These are phyloP conservation scores for Prunus mira DNA, from an alignment of 306 rosid species.

Conservation along the genomic window DNA sequence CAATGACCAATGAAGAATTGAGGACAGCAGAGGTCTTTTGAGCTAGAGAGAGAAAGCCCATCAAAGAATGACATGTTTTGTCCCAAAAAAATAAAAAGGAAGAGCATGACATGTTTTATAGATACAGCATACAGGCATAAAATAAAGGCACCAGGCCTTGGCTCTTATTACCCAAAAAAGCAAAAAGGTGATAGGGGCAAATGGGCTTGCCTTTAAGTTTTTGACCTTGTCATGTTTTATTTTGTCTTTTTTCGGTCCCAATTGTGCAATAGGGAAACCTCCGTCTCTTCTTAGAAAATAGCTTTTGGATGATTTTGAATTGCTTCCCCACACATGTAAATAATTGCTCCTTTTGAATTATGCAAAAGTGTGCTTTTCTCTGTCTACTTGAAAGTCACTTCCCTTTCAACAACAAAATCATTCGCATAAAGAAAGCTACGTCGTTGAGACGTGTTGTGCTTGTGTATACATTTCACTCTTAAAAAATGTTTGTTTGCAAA, in stretches of 20 bases:
- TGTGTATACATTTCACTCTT: background rate
- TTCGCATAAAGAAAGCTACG: background rate
- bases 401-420: conserved; percentile 9
- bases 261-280: background rate
- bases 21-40: background rate
- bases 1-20: background rate
- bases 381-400: background rate
- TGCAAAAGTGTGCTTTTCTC: background rate
- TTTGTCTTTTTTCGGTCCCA: background rate
- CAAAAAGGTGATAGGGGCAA: background rate
- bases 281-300: background rate
- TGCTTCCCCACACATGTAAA: background rate
- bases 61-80: too few relatives aligned
- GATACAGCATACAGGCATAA: background rate
- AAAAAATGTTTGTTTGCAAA: background rate
- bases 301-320: background rate
- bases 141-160: background rate
- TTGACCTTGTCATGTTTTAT: background rate
- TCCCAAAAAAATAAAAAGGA: too few relatives aligned
- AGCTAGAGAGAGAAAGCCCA: background rate
- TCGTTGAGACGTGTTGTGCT: background rate
- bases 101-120: background rate
- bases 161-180: background rate
- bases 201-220: background rate
- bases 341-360: conserved; percentile 1